Conservation (phyloP, 768 basidiomycete genomes). For the Tricholoma saponaceum region DNA sequence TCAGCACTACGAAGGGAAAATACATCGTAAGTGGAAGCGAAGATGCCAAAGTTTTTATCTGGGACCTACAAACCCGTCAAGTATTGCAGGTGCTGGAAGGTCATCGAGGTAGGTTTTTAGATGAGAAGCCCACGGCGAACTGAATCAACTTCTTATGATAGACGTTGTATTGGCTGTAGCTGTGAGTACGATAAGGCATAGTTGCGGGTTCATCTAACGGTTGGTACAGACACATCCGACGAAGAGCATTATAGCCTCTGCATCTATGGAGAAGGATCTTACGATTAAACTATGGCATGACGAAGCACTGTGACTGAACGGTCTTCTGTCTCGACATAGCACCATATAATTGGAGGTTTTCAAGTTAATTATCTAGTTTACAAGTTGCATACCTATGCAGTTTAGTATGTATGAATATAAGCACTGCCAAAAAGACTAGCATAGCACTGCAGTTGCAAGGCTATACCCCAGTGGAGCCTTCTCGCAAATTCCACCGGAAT, state of each 20-base stretch:
- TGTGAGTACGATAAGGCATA: conserved; percentile 31
- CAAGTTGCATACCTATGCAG: too few relatives aligned
- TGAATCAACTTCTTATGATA: conserved; percentile 12
- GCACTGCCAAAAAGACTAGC: too few relatives aligned
- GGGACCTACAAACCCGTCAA: conserved; percentile 83
- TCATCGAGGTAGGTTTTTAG: conserved; percentile 61
- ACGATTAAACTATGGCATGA: conserved; percentile 82
- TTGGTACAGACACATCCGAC: conserved; percentile 67
- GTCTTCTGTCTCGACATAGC: too few relatives aligned
- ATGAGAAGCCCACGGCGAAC: background rate
- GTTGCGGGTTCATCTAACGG: conserved; percentile 6
- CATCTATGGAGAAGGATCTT: conserved; percentile 86
- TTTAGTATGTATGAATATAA: too few relatives aligned
- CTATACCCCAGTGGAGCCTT: too few relatives aligned
- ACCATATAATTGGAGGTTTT: too few relatives aligned
- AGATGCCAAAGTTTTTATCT: conserved; percentile 83
- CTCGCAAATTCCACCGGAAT: background rate
- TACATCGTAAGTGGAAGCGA: conserved; percentile 89
- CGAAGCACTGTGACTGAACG: conserved; percentile 13
- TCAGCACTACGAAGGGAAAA: conserved; percentile 53
- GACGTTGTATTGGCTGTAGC: conserved; percentile 77
- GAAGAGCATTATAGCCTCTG: conserved; percentile 74
- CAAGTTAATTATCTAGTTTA: too few relatives aligned
- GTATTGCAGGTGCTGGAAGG: conserved; percentile 73
- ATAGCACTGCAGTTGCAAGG: too few relatives aligned